These are phyloP conservation scores for Medicago lupulina DNA, from an alignment of 306 rosid genomes.

Conservation along the genomic window DNA sequence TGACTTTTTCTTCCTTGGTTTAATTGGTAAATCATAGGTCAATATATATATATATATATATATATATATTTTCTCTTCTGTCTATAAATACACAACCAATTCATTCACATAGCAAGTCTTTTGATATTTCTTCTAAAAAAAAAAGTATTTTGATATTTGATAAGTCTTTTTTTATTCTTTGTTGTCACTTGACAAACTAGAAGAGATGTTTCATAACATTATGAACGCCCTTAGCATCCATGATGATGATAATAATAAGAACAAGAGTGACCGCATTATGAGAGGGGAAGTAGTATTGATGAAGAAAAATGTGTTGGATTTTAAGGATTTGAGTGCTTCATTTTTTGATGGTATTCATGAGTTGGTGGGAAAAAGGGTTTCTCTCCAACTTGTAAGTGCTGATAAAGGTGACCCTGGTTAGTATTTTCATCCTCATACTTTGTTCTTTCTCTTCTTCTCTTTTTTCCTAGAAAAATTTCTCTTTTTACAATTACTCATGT, in stretches of 20 bases:
- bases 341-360: conserved; percentile 65
- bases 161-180: background rate
- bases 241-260: too few species aligned
- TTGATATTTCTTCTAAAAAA: too few species aligned
- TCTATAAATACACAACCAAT: conserved; percentile 21
- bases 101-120: background rate
- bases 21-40: background rate
- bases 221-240: background rate
- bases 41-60: too few species aligned
- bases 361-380: conserved; percentile 59
- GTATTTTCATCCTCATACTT: background rate
- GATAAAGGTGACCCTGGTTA: conserved; percentile 53
- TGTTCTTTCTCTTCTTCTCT: too few species aligned
- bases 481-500: background rate
- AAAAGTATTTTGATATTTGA: background rate
- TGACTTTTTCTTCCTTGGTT: background rate
- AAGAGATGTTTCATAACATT: conserved; percentile 41
- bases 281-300: conserved; percentile 72
- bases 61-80: background rate
- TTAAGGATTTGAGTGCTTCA: conserved; percentile 65
- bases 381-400: conserved; percentile 67
- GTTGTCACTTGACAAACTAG: background rate
- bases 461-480: too few species aligned
- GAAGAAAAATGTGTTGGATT: conserved; percentile 80
- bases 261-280: conserved; percentile 27